Base-by-base conservation (phyloP, 2,329 filamentous ascomycete species). In the Cytospora leucostoma region DNA sequence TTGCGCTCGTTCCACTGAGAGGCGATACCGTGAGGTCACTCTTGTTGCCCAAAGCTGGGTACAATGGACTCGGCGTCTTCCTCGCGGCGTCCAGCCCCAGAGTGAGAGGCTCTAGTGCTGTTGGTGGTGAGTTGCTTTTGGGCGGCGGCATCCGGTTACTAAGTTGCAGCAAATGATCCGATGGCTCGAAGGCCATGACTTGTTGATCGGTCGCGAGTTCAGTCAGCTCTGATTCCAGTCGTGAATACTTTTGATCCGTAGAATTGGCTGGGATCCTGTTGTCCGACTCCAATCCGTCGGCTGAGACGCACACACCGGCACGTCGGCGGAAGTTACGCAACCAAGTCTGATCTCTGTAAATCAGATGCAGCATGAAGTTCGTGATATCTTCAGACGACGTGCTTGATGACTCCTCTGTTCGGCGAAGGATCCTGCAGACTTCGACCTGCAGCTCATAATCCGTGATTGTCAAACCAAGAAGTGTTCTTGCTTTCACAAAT, bases 361-460 rank as follows among this genome's bases (percentile, higher is more conserved):
- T 79, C 7, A 84, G 73, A 10, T 84, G 81, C 52, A 87, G 71
- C 35, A 88, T 74, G 79, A 86, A 87, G 70, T 83, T 83, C 12
- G 82, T 80, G 15, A 85, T 74, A 4, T 75, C 72, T 17, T 84
- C 80, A 0, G 80, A 82, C 2, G 83, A 79, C 38, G 77, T 75
- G 4, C 75, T 77, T 17, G 80, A 83, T 2, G 78, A 76, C 59
- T 81, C 79, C 66, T 88, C 85, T 63, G 83, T 78, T n/a, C 83
- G 77, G 2, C 81, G 81, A 27, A 88, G 75, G 54, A 88, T 83
- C 27, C 78, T 80, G 68, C 84, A 85, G 17, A 84, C 84, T 71
- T 87, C 83, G 7, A 78, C 75, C 70, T 88, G 85, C 17, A 88
- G 78, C 72, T 88, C 85, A 6, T 81, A 74, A 61, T 88, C 84